These are phyloP conservation scores for Nectriaceae sp. DNA, from an alignment of 2,329 filamentous ascomycete species.

Conservation along the genomic window DNA sequence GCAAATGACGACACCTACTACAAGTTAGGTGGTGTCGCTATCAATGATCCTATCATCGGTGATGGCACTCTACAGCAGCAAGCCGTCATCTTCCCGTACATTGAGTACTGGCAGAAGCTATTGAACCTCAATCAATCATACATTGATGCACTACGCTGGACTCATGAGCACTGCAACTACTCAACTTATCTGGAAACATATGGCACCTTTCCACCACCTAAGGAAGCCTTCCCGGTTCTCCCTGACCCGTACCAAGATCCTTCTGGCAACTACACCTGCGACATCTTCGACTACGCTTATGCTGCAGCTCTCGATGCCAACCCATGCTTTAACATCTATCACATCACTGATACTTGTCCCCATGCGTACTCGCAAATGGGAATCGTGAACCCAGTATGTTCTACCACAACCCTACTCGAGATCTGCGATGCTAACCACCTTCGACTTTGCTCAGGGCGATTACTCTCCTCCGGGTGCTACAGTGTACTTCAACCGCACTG, in stretches of 20 bases:
- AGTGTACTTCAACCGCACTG: slow-evolving; percentile 71
- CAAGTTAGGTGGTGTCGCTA: slow-evolving; percentile 67
- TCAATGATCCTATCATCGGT: slow-evolving; percentile 71
- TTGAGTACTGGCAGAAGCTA: slow-evolving; percentile 60
- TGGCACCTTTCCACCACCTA: slow-evolving; percentile 67
- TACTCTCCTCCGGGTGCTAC: slow-evolving; percentile 64
- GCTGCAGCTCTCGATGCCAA: slow-evolving; percentile 59
- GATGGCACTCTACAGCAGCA: slow-evolving; percentile 45
- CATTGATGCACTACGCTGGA: slow-evolving; percentile 51
- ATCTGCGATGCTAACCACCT: background rate
- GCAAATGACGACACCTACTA: slow-evolving; percentile 66
- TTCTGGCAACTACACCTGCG: slow-evolving; percentile 49
- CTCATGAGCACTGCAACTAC: slow-evolving; percentile 62
- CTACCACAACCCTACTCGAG: fast-evolving
- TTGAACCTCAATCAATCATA: slow-evolving; percentile 66
- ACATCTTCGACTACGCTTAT: slow-evolving; percentile 58
- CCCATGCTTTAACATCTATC: slow-evolving; percentile 80
- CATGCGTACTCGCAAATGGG: slow-evolving; percentile 68
- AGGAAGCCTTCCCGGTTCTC: slow-evolving; percentile 54
- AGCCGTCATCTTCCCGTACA: slow-evolving; percentile 57
- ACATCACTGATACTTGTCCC: slow-evolving; percentile 72
- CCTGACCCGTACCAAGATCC: slow-evolving; percentile 29
- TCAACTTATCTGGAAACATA: slow-evolving; percentile 60
- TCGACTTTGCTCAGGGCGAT: slow-evolving; percentile 35
- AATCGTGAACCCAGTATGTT: slow-evolving; percentile 55